Evolutionary conservation across 2,329 filamentous ascomycete species (phyloP).

Genomic region (Sclerotinia subarctica): DNA sequence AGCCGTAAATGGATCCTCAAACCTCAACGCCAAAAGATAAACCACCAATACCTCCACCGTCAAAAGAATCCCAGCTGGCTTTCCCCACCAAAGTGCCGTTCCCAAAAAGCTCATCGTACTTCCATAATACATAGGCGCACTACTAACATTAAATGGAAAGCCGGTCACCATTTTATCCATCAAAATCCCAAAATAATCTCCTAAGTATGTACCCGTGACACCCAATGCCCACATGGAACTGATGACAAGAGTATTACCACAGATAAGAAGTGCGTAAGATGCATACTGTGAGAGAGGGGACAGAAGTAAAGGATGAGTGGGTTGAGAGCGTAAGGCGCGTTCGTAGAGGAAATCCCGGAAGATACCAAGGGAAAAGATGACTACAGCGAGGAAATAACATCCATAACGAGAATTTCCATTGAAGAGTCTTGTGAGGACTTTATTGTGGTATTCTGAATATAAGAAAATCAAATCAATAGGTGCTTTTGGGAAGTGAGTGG

Average conservation of each 20-base stretch:
- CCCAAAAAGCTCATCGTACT: constrained; percentile 90
- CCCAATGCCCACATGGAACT: constrained; percentile 89
- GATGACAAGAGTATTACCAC: constrained; percentile 81
- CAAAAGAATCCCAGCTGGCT: constrained; percentile 79
- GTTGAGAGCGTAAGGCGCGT: constrained; percentile 71
- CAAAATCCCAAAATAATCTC: constrained; percentile 97
- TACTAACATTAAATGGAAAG: constrained; percentile 91
- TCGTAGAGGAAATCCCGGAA: constrained; percentile 87
- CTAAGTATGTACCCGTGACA: constrained; percentile 91
- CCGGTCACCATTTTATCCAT: constrained; percentile 93
- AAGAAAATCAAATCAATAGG: constrained; percentile 22
- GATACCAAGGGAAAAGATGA: constrained; percentile 90
- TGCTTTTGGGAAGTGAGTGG: constrained; percentile 21
- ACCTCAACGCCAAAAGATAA: constrained; percentile 77
- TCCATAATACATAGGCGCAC: constrained; percentile 95
- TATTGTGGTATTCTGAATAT: constrained; percentile 79
- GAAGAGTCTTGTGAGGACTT: constrained; percentile 82
- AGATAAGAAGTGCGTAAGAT: constrained; percentile 67
- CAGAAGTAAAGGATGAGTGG: constrained; percentile 70
- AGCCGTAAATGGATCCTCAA: constrained; percentile 91
- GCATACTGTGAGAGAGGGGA: constrained; percentile 56
- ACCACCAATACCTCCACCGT: constrained; percentile 71
- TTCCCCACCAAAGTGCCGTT: constrained; percentile 78
- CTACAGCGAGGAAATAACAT: constrained; percentile 84
- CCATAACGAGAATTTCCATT: constrained; percentile 72